A percentile compares a stretch with the other conserved stretches of the same genome.
Evolutionary conservation across 2,329 filamentous ascomycete species (phyloP).

Genomic region (Penicillium crustosum): DNA sequence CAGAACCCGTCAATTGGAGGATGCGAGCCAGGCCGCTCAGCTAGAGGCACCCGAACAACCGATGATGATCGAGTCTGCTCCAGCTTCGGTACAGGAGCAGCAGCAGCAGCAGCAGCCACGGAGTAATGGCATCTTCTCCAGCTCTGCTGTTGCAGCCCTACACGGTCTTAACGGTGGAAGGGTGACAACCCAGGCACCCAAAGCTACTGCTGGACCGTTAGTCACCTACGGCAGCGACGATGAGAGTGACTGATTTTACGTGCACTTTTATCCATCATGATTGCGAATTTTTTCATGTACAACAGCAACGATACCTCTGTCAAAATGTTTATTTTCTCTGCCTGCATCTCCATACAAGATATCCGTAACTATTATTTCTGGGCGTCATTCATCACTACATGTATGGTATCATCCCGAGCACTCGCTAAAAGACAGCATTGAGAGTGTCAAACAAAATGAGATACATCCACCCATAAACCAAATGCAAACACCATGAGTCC

Average conservation of each 20-base stretch:
- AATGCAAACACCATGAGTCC: slow-evolving; percentile 15
- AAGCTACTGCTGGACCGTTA: slow-evolving; percentile 62
- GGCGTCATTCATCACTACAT: slow-evolving; percentile 19
- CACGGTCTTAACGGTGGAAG: slow-evolving; percentile 53
- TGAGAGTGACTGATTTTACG: slow-evolving; percentile 60
- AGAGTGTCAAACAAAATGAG: slow-evolving; percentile 12
- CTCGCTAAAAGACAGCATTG: slow-evolving; percentile 20
- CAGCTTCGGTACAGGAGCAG: slow-evolving; percentile 24
- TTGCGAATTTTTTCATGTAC: slow-evolving; percentile 28
- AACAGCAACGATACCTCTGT: slow-evolving; percentile 37
- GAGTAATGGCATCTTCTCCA: slow-evolving; percentile 71
- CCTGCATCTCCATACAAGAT: slow-evolving; percentile 7
- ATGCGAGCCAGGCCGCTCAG: slow-evolving; percentile 61
- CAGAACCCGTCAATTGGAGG: slow-evolving; percentile 68
- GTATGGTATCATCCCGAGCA: slow-evolving; percentile 18
- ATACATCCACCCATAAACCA: slow-evolving; percentile 3
- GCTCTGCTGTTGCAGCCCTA: slow-evolving; percentile 76
- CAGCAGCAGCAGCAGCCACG: slow-evolving; percentile 36
- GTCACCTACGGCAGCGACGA: slow-evolving; percentile 91
- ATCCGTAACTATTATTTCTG: slow-evolving; percentile 9
- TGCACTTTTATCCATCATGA: slow-evolving; percentile 13
- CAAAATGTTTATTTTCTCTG: slow-evolving; percentile 10
- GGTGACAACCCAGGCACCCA: slow-evolving; percentile 44
- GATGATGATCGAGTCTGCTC: slow-evolving; percentile 48
- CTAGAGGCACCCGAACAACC: slow-evolving; percentile 52